phyloP scores from a whole-genome alignment of 2,329 filamentous ascomycete genomes.

The Fusarium protoensiforme region DNA sequence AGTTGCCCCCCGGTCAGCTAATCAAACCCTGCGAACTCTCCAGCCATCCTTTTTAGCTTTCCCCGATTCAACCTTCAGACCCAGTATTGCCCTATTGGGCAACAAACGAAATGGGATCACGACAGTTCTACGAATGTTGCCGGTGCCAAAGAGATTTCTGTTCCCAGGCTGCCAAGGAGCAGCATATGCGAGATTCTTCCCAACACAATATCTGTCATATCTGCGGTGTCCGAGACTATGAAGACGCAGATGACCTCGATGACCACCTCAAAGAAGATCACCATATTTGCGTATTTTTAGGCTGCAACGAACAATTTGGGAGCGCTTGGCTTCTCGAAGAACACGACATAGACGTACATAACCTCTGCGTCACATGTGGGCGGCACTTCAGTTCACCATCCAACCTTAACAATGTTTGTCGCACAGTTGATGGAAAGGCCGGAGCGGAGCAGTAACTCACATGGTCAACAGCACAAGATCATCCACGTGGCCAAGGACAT shows the following conservation, averaged over 20 bases:
- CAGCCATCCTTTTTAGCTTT: not conserved
- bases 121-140: not conserved
- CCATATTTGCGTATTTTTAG: not conserved
- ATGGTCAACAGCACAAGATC: constrained; percentile 29
- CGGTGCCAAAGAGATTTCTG: not conserved
- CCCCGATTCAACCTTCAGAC: not conserved
- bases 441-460: not conserved
- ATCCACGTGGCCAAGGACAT: constrained; percentile 14
- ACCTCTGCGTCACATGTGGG: constrained; percentile 26
- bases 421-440: constrained; percentile 1
- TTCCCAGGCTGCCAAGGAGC: not conserved
- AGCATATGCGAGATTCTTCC: not conserved
- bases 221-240: not conserved
- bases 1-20: not conserved
- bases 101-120: not conserved
- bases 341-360: constrained; percentile 21
- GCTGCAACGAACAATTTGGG: not conserved
- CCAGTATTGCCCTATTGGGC: not conserved
- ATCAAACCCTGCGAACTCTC: not conserved
- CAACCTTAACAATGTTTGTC: constrained; percentile 17
- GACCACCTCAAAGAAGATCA: not conserved
- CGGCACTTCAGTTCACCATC: constrained; percentile 8
- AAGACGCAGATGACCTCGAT: not conserved
- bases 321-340: not conserved
- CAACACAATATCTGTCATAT: not conserved